Percentiles rank a stretch among this genome's conserved stretches.
Evolutionary conservation across 768 basidiomycete genomes (phyloP).

Genomic region (Fomitopsis serialis): DNA sequence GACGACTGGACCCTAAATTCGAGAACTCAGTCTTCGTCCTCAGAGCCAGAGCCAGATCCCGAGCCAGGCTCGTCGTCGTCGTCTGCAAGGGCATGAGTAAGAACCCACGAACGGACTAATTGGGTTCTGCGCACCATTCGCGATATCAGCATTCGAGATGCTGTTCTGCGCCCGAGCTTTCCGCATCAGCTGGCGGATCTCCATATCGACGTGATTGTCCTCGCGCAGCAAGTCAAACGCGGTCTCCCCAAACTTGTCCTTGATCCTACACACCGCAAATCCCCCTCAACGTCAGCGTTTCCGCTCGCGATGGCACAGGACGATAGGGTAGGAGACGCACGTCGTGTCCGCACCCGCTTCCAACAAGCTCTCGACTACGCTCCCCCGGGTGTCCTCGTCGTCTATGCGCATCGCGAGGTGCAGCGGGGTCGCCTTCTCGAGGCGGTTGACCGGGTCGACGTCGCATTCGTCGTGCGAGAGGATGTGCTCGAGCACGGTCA

Average conservation of each 20-base stretch:
- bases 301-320: background rate
- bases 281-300: background rate
- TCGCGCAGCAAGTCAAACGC: constrained; percentile 49
- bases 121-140: constrained; percentile 38
- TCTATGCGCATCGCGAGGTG: constrained; percentile 64
- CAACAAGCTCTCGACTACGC: constrained; percentile 57
- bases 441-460: constrained; percentile 69
- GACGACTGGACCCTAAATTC: too few relatives aligned
- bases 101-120: background rate
- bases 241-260: constrained; percentile 61
- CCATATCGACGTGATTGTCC: constrained; percentile 49
- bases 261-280: constrained; percentile 43
- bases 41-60: constrained; percentile 23
- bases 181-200: constrained; percentile 44
- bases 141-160: constrained; percentile 58
- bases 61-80: constrained; percentile 24
- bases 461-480: constrained; percentile 74
- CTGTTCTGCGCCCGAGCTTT: constrained; percentile 47
- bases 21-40: constrained; percentile 18
- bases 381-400: constrained; percentile 45
- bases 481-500: constrained; percentile 64
- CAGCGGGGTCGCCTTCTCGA: constrained; percentile 71
- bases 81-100: constrained; percentile 10
- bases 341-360: constrained; percentile 75
- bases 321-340: constrained; percentile 34